Percentiles rank a stretch among this genome's conserved stretches.
Conservation (phyloP, 176 grass and related monocot species). For the Avena insularis region DNA sequence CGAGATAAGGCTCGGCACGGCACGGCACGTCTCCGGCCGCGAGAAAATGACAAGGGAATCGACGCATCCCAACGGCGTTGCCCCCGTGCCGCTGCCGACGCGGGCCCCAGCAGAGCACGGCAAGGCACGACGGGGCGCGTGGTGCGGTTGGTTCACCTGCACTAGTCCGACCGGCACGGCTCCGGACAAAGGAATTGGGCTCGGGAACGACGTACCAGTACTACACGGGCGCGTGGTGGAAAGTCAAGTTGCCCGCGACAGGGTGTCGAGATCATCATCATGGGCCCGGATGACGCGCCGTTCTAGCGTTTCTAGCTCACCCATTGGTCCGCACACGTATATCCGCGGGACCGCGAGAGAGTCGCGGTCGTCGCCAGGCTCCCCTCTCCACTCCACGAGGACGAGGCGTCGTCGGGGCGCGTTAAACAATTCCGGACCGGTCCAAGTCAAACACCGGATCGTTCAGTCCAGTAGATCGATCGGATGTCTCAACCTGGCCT, state of each 20-base stretch:
- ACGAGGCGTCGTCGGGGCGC: constrained; percentile 16
- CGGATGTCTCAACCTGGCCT: constrained; percentile 1
- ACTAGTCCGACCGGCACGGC: not conserved
- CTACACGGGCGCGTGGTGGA: too few relatives aligned
- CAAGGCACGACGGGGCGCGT: not conserved
- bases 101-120: not conserved
- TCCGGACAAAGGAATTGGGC: not conserved
- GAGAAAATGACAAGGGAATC: not conserved
- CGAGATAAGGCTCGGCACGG: not conserved
- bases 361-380: not conserved
- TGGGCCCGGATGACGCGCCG: not conserved
- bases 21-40: not conserved
- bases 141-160: not conserved
- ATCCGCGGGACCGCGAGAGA: not conserved
- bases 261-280: not conserved
- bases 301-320: not conserved
- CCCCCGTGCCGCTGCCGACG: not conserved
- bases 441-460: constrained; percentile 32
- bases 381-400: constrained; percentile 36
- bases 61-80: not conserved
- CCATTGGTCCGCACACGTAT: not conserved
- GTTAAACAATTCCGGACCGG: constrained; percentile 6
- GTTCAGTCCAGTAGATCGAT: not conserved
- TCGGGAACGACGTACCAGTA: not conserved
- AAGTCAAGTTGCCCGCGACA: not conserved